Base-by-base conservation (phyloP, 441 rosid species). In the Raphanus hybrid region DNA sequence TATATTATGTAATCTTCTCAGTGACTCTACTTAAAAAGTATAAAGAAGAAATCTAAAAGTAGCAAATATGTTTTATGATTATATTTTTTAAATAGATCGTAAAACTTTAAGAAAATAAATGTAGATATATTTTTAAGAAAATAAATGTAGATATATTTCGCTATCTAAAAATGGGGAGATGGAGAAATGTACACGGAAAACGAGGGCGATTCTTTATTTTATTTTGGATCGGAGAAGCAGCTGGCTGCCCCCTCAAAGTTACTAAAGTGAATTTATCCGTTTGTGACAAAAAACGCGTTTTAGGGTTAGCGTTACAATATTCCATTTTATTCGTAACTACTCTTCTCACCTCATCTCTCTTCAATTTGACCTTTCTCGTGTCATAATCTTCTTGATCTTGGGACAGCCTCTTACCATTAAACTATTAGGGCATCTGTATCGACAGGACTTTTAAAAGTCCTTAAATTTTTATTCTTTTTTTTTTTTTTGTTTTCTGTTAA, bases 161-260 rank as follows among this genome's bases (percentile, higher is more conserved):
- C 50, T 29, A 15, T 77, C 72, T 29, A 20, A 48, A 77, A 57
- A 72, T 9, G 60, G 14, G 54, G 69, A 69, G 35, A 20, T 43
- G 41, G 43, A 74, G 86, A 87, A 91, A 84, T 89, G 93, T 86
- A 75, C 89, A 89, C 96, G 92, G 85, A 81, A 90, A 81, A 82
- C 67, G 89, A 89, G 85, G 88, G 73, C 63, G 88, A 84, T 83
- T 82, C 82, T 23, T 27, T 65, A 10, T 45, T 43, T 66, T 3
- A 5, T 8, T 32, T 52, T 11, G 8, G 16, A 16, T 64, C 48
- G 41, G 10, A 67, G 64, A 65, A 76, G 80, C 65, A 71, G 80
- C 80, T 77, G 71, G 43, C 61, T 77, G 85, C 80, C 85, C 69
- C 69, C 69, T 73, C 86, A 15, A 69, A 74, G 58, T 62, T 55